These are phyloP conservation scores for Sporothrix pallida DNA, from an alignment of 2,329 filamentous ascomycete species.

Conservation along the genomic window DNA sequence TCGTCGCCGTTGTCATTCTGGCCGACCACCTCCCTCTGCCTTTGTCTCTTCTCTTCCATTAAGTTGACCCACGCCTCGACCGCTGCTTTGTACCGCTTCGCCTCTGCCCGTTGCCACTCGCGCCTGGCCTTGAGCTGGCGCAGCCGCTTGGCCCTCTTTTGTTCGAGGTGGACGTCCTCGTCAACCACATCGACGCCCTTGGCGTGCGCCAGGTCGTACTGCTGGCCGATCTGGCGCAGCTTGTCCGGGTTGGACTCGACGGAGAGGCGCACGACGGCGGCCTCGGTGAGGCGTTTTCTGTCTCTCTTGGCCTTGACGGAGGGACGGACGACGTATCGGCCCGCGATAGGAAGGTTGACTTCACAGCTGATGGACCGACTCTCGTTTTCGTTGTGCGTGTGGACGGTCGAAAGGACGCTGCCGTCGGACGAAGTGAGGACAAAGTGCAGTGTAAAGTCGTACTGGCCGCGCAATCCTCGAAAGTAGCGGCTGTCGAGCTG, in stretches of 20 bases:
- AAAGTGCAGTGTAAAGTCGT: constrained; percentile 52
- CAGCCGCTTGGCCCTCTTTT: neutral
- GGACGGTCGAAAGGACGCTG: constrained; percentile 42
- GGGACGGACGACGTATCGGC: constrained; percentile 70
- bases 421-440: constrained; percentile 36
- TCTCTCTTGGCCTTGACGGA: constrained; percentile 65
- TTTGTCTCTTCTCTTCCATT: neutral
- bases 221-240: constrained; percentile 63
- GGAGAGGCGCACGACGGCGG: constrained; percentile 62
- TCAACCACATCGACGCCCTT: constrained; percentile 34
- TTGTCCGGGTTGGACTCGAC: constrained; percentile 63
- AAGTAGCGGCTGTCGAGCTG: constrained; percentile 57
- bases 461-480: constrained; percentile 52
- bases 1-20: neutral
- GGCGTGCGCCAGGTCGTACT: constrained; percentile 66
- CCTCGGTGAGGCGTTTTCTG: constrained; percentile 55
- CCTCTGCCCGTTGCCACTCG: constrained; percentile 25
- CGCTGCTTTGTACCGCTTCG: constrained; percentile 20
- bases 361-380: constrained; percentile 71
- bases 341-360: constrained; percentile 67
- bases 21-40: neutral
- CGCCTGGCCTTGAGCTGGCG: neutral
- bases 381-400: constrained; percentile 41
- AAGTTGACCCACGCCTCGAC: constrained; percentile 19
- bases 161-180: constrained; percentile 34